Conservation (phyloP, 768 basidiomycete genomes). For the Pisolithus tinctorius region DNA sequence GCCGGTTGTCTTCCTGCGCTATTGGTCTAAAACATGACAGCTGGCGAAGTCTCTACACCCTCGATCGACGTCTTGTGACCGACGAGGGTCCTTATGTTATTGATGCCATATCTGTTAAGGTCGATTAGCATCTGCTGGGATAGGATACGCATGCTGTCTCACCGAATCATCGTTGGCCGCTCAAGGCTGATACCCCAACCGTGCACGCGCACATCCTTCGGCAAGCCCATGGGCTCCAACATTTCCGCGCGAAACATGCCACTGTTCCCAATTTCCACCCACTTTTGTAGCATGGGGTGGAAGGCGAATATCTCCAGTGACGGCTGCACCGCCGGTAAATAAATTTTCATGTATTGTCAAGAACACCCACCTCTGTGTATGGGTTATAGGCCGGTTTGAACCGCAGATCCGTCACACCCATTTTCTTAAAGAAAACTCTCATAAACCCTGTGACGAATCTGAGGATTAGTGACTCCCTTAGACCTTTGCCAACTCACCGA, state of each 20-base stretch:
- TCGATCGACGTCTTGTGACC: conserved; percentile 96
- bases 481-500: conserved; percentile 47
- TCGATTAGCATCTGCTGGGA: conserved; percentile 1
- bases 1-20: background rate
- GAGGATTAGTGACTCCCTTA: background rate
- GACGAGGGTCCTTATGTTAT: conserved; percentile 92
- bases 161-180: conserved; percentile 98
- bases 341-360: conserved; percentile 1
- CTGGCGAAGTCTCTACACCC: conserved; percentile 79
- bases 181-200: conserved; percentile 96
- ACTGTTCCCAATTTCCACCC: conserved; percentile 98
- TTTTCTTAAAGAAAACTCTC: conserved; percentile 96
- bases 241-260: conserved; percentile 99
- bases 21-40: conserved; percentile 72
- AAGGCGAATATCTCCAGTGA: conserved; percentile 98
- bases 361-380: conserved; percentile 74
- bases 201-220: conserved; percentile 91
- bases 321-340: conserved; percentile 43
- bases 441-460: conserved; percentile 69
- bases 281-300: conserved; percentile 87
- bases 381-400: conserved; percentile 99
- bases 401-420: conserved; percentile 88
- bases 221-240: conserved; percentile 98
- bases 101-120: conserved; percentile 79
- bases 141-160: conserved; percentile 14